These are phyloP conservation scores for Nemania serpens DNA, from an alignment of 2,329 filamentous ascomycete species.

Conservation along the genomic window DNA sequence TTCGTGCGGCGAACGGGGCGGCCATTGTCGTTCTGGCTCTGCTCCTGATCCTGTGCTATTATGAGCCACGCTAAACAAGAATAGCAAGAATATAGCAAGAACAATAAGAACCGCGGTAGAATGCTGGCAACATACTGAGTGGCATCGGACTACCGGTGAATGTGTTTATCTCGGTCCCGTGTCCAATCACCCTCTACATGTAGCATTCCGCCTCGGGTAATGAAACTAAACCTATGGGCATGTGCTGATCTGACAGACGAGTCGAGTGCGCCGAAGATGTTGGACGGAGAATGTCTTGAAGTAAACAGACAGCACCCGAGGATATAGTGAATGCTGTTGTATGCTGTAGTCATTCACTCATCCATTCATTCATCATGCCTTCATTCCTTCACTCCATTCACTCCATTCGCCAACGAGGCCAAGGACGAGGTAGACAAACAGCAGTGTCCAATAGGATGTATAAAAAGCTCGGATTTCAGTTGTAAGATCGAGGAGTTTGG, in stretches of 20 bases:
- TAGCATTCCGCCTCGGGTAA: not conserved
- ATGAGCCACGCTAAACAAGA: constrained; percentile 25
- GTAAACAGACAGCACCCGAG: too few species aligned
- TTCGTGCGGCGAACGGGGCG: constrained; percentile 68
- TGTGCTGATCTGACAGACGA: not conserved
- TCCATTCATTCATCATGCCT: too few species aligned
- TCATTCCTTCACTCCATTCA: too few species aligned
- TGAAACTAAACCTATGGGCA: not conserved
- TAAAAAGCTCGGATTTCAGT: too few species aligned
- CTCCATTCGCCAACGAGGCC: too few species aligned
- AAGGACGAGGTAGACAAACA: too few species aligned
- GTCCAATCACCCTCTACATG: not conserved
- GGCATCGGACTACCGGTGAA: constrained; percentile 31
- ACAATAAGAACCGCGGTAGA: constrained; percentile 6
- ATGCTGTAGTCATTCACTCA: too few species aligned
- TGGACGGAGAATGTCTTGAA: too few species aligned
- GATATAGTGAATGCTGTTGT: too few species aligned
- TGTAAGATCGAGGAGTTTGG: too few species aligned
- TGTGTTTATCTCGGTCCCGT: constrained; percentile 15
- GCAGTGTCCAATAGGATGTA: too few species aligned
- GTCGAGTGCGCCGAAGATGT: too few species aligned
- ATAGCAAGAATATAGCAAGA: not conserved
- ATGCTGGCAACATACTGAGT: constrained; percentile 31
- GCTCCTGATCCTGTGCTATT: constrained; percentile 34
- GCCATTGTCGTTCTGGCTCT: constrained; percentile 63